These are phyloP conservation scores for Coprinopsis marcescibilis DNA, from an alignment of 768 basidiomycete species.

Conservation along the genomic window DNA sequence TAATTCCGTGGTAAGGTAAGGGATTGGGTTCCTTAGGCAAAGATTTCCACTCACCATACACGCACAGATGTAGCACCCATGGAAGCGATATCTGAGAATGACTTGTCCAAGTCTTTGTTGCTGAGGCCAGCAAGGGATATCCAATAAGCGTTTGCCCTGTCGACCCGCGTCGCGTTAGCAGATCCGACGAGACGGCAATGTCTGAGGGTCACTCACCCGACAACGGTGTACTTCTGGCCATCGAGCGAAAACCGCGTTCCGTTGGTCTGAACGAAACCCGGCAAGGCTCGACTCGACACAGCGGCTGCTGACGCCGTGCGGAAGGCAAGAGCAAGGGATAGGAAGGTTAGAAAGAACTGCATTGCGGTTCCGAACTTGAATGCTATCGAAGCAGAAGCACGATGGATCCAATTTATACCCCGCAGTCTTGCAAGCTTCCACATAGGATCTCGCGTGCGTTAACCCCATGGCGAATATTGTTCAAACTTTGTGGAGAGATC, in stretches of 20 bases:
- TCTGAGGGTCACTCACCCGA: constrained; percentile 18
- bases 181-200: too few species aligned
- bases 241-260: constrained; percentile 50
- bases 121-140: constrained; percentile 42
- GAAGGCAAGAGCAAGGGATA: too few species aligned
- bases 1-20: background rate
- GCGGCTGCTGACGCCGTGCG: background rate
- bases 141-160: constrained; percentile 51
- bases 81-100: constrained; percentile 44
- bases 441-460: too few species aligned
- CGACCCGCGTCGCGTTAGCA: too few species aligned
- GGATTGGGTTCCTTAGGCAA: background rate
- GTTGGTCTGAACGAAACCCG: constrained; percentile 38
- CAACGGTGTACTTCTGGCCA: constrained; percentile 42
- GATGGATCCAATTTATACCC: too few species aligned
- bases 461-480: too few species aligned
- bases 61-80: constrained; percentile 48
- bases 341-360: too few species aligned
- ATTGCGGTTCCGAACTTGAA: too few species aligned
- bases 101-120: constrained; percentile 40
- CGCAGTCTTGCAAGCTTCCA: too few species aligned
- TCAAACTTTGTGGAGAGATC: too few species aligned
- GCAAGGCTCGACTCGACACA: background rate
- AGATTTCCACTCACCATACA: constrained; percentile 29
- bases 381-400: too few species aligned